Evolutionary conservation across 768 basidiomycete genomes (phyloP), one percentile per base, ranked within the genome.

Genomic region (Suillus occidentalis): DNA sequence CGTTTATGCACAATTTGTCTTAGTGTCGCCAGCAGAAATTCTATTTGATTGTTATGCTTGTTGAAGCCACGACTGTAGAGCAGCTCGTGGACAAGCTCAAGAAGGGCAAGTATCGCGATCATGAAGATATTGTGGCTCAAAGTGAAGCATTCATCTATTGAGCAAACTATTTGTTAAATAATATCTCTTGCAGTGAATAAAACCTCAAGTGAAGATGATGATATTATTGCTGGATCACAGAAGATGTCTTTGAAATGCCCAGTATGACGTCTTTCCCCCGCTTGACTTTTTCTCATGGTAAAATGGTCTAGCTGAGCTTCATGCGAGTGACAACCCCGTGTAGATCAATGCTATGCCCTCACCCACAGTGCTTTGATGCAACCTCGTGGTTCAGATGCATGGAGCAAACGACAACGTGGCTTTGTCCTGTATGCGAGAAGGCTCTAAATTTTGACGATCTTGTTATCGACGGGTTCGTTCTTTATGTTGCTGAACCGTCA

Each of bases 301-400:
- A 59, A 42, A 59, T 42, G n/a, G 65, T 49, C 53, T 68, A 85
- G 96, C 80, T 99, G 66, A 94, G 93, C 53, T 97, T 91, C 75
- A 86, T 89, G 75, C 91, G 96, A 7, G 88, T 99, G 63, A 81
- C 77, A 40, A 90, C 85, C 0, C 97, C 97, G 9, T 89, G 92
- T 74, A 91, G 97, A 37, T 96, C 97, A 0, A 83, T 80, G n/a
- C 81, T 83, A 65, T 99, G 97, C 72, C 87, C 91, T 43, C 97
- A 99, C 76, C 80, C 92, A 8, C 92, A 95, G 70, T 99, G 97
- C 75, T 99, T 99, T 77, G 97, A 99, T 76, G 95, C 95, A 0
- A 84, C 83, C 20, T 94, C 92, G 47, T 99, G 95, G 95, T 94
- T 91, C 72, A 89, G 90, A 6, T 88, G 97, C 74, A 99, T 97